Conservation (phyloP, 192 early-diverging fungal species). For the Allomyces macrogynus region DNA sequence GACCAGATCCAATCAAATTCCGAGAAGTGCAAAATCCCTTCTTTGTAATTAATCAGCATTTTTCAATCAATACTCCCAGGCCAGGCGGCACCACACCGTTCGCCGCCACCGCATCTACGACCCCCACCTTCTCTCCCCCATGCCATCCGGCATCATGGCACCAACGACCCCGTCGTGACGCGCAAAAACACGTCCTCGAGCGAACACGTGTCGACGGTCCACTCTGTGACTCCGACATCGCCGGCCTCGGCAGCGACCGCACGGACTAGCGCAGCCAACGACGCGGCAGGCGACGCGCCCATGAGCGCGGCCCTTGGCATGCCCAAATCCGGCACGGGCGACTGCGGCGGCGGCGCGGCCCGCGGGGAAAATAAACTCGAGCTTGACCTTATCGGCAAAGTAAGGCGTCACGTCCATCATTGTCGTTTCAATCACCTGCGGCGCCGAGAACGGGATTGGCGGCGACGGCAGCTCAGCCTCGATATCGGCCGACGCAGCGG, state of each 20-base stretch:
- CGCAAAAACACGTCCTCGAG: not conserved
- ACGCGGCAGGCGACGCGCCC: not conserved
- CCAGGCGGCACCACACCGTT: too few relatives aligned
- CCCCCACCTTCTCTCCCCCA: too few relatives aligned
- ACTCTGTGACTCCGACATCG: not conserved
- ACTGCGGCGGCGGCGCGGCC: not conserved
- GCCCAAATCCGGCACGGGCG: not conserved
- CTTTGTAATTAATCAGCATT: too few relatives aligned
- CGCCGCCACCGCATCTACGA: too few relatives aligned
- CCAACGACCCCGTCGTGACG: not conserved
- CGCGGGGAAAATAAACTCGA: not conserved
- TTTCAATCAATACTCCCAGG: too few relatives aligned
- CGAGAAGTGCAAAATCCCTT: too few relatives aligned
- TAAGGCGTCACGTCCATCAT: not conserved
- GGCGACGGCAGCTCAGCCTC: not conserved
- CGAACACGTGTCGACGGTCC: not conserved
- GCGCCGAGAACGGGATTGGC: not conserved
- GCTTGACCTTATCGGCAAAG: not conserved
- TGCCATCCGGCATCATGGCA: too few relatives aligned
- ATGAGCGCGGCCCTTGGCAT: too few relatives aligned
- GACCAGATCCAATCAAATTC: too few relatives aligned
- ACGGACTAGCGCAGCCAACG: not conserved
- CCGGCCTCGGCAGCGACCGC: not conserved
- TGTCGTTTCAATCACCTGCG: not conserved
- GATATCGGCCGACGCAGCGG: not conserved